These are phyloP conservation scores for Backusella parvicylindrica DNA, from an alignment of 192 early-diverging fungal species.

Conservation along the genomic window DNA sequence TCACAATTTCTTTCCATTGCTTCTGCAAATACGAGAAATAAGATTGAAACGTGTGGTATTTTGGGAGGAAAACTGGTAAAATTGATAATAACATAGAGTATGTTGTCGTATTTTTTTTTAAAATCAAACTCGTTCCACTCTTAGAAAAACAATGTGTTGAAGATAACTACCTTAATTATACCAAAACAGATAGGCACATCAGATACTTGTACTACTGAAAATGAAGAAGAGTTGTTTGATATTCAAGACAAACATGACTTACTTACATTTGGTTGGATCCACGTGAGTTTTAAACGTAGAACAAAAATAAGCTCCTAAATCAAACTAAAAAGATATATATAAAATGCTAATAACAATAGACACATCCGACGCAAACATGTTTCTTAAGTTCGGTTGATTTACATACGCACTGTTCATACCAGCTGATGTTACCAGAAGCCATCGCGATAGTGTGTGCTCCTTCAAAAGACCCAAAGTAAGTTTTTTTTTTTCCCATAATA, in stretches of 20 bases:
- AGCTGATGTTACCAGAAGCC: constrained; percentile 87
- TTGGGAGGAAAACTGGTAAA: constrained; percentile 70
- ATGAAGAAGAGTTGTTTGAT: constrained; percentile 83
- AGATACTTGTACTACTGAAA: constrained; percentile 78
- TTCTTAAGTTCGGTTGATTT: constrained; percentile 92
- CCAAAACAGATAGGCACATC: constrained; percentile 89
- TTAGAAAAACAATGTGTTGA: constrained; percentile 54
- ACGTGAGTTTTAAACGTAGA: constrained; percentile 40
- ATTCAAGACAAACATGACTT: constrained; percentile 71
- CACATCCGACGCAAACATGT: constrained; percentile 91
- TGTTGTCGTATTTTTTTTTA: too few species aligned
- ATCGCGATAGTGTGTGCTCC: constrained; percentile 91
- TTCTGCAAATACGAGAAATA: constrained; percentile 62
- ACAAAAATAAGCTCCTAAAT: too few species aligned
- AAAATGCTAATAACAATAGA: constrained; percentile 33
- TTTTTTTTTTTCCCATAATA: too few species aligned
- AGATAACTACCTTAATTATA: constrained; percentile 75
- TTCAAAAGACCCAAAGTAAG: constrained; percentile 57
- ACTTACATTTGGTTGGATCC: constrained; percentile 88
- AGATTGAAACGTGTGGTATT: constrained; percentile 89
- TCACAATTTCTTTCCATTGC: constrained; percentile 74
- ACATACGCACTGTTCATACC: constrained; percentile 90
- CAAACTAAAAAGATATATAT: too few species aligned
- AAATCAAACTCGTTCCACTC: too few species aligned
- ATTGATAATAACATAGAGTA: too few species aligned